Base-by-base conservation (phyloP, 176 grass and related monocot genomes). In the Aegilops tauschii region DNA sequence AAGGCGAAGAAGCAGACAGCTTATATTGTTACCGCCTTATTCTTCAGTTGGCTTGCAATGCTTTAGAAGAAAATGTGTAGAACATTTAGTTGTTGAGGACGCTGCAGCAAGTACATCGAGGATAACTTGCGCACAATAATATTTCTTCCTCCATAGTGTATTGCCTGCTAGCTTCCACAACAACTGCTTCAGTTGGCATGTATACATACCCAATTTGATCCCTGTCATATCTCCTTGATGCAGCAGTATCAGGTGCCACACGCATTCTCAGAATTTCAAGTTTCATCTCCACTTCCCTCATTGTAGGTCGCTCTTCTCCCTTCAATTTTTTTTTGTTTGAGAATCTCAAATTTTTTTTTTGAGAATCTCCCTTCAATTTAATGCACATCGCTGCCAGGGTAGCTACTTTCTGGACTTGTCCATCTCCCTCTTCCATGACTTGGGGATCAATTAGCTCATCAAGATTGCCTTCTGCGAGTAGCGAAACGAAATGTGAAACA, bases 341-440 rank as follows among this genome's bases (percentile, higher is more conserved):
- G 23, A 25, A 25, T 25, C 23, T 25, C 23, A 25, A 25, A 25
- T 25, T 25, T 25, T 25, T 25, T 25, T 25, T 25, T 25, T 25
- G 23, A 25, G 23, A 25, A 25, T 88, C 86, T 77, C 71, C 69
- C 71, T 77, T 84, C 36, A 79, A 17, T 39, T 61, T 71, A 36
- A 78, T 84, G 72, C 82, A 89, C 52, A 61, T 78, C 6, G 71
- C 63, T 3, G 87, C 80, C 32, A 89, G 63, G 70, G 54, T 62
- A 8, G 73, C 81, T 7, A 81, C 73, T 2, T 64, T 73, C 4
- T 81, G 62, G 54, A 88, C 32, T 62, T 76, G 70, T 34, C 29
- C 1, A 32, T 77, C 27, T 8, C 31, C 10, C 8, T 5, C 73
- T 54, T 32, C 14, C 6, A 20, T 77, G 47, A 77, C 27, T 56